These are phyloP conservation scores for Posidonia australis DNA, from an alignment of 106 monocot genomes.

Conservation along the genomic window DNA sequence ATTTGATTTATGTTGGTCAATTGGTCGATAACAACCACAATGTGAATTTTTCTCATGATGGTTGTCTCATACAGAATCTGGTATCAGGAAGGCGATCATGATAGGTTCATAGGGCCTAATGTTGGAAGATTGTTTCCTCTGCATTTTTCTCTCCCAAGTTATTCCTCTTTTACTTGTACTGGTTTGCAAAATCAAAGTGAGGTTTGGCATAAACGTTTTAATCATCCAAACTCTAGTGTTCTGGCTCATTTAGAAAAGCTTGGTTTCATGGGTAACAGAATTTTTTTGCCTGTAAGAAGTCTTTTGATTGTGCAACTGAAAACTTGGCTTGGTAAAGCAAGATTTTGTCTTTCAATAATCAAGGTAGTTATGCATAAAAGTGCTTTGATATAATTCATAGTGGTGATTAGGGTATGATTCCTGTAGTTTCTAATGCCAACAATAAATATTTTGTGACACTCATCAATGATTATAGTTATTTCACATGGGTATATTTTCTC, in stretches of 20 bases:
- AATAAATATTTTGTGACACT: slow-evolving; percentile 11
- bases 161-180: not conserved
- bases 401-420: slow-evolving; percentile 1
- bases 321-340: slow-evolving; percentile 9
- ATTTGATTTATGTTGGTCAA: not conserved
- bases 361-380: no score
- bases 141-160: not conserved
- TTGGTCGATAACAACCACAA: not conserved
- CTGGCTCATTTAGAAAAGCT: no score
- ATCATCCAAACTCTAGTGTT: no score
- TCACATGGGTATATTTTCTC: no score
- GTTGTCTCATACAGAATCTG: slow-evolving; percentile 7
- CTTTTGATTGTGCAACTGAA: slow-evolving; percentile 8
- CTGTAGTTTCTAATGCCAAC: not conserved
- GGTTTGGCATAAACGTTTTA: no score
- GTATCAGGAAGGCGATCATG: slow-evolving; percentile 1
- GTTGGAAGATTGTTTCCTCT: not conserved
- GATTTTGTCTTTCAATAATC: not conserved
- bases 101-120: not conserved
- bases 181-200: no score
- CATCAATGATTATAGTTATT: slow-evolving; percentile 11
- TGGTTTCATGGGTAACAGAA: no score
- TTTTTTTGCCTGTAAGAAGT: not conserved
- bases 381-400: not conserved
- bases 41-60: not conserved